Evolutionary conservation across 257 asterid species (phyloP).

Genomic region (Solanum dulcamara): DNA sequence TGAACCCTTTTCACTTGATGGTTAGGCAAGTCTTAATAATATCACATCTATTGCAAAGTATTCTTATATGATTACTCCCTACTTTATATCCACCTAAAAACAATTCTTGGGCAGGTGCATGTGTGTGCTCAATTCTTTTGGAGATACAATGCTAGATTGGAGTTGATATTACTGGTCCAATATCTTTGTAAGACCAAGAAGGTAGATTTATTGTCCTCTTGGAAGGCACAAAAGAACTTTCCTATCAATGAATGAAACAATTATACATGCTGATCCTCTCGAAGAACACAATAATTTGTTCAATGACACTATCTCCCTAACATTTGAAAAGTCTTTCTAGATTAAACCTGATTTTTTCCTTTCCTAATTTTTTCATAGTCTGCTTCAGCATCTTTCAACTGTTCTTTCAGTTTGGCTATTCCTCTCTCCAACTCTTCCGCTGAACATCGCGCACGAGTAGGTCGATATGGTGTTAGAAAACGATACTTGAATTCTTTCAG

Average conservation of each 20-base stretch:
- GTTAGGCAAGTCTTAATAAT: neutral
- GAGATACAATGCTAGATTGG: no score
- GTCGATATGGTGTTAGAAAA: constrained; percentile 56
- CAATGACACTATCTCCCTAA: neutral
- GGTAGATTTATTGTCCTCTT: neutral
- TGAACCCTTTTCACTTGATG: neutral
- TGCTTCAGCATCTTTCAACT: constrained; percentile 59
- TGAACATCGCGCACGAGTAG: constrained; percentile 47
- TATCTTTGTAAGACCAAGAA: neutral
- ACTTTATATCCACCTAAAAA: no score
- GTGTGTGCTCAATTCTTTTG: no score
- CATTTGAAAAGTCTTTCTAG: neutral
- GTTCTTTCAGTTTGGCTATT: constrained; percentile 40
- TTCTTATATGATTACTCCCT: neutral
- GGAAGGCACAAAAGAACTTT: neutral
- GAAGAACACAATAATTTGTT: neutral
- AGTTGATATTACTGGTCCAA: no score
- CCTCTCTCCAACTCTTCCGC: constrained; percentile 59
- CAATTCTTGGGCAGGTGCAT: no score
- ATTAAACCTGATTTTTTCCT: constrained; percentile 47
- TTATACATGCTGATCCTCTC: neutral
- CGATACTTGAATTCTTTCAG: constrained; percentile 52
- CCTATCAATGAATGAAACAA: neutral
- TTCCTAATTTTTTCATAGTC: constrained; percentile 54
- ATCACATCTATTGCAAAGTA: neutral